phyloP scores from a whole-genome alignment of 192 early-diverging fungal species.

The Mortierella hygrophila region DNA sequence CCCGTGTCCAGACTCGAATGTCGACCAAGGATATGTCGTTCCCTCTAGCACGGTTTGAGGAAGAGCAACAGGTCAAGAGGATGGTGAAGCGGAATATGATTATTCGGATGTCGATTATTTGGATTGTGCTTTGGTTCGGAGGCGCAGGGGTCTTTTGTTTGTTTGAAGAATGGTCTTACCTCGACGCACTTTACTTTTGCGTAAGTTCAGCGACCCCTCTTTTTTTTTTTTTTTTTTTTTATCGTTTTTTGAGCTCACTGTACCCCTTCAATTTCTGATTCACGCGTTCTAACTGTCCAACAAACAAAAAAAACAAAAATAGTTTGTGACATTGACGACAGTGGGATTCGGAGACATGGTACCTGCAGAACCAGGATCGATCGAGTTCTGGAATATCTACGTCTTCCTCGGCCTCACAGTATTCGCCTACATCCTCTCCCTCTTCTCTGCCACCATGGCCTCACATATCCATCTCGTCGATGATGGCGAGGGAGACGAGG shows the following conservation, averaged over 20 bases:
- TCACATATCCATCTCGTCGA: constrained; percentile 47
- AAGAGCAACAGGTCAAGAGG: constrained; percentile 37
- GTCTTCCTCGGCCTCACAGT: constrained; percentile 47
- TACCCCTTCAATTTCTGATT: not conserved
- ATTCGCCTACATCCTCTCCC: constrained; percentile 50
- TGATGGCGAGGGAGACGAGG: constrained; percentile 24
- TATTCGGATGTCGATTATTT: constrained; percentile 29
- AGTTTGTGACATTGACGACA: constrained; percentile 50
- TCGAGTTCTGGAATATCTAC: constrained; percentile 56
- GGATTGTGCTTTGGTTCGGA: constrained; percentile 49
- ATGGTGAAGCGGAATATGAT: constrained; percentile 45
- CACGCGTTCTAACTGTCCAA: not conserved
- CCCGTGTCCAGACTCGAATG: constrained; percentile 49
- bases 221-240: not conserved
- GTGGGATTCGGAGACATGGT: constrained; percentile 53
- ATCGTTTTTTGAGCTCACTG: not conserved
- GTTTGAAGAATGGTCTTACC: constrained; percentile 42
- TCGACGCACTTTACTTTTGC: constrained; percentile 49
- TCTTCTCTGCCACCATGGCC: constrained; percentile 40
- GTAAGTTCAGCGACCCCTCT: constrained; percentile 9
- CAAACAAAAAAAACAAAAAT: not conserved
- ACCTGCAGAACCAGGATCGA: constrained; percentile 42
- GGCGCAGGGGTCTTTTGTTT: constrained; percentile 51
- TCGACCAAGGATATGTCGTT: constrained; percentile 30
- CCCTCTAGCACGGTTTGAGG: constrained; percentile 32